Evolutionary conservation across 257 asterid species (phyloP).

Genomic region (Nicotiana knightiana): DNA sequence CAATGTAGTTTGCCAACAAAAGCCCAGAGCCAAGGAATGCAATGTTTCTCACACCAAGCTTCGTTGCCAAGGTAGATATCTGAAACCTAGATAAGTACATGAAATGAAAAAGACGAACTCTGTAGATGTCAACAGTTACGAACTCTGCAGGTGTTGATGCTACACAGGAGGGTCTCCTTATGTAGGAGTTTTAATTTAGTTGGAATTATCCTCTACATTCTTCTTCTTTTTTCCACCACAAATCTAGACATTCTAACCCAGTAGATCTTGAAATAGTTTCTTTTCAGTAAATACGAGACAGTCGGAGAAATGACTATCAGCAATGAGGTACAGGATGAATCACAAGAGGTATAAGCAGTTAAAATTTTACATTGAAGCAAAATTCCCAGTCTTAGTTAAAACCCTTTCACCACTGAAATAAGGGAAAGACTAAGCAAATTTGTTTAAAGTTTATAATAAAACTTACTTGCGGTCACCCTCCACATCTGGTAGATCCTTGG

Average conservation of each 20-base stretch:
- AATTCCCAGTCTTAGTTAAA: not conserved
- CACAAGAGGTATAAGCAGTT: not conserved
- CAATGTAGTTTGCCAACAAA: constrained; percentile 71
- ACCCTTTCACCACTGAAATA: not conserved
- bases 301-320: not conserved
- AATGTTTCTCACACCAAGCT: constrained; percentile 93
- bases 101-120: not conserved
- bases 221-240: not conserved
- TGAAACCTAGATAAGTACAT: constrained; percentile 55
- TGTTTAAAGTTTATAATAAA: not conserved
- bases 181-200: not conserved
- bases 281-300: not conserved
- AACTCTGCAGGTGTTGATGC: not conserved
- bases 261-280: not conserved
- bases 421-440: constrained; percentile 2
- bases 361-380: not conserved
- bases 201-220: not conserved
- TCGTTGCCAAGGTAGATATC: constrained; percentile 91
- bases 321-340: not conserved
- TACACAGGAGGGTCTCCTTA: not conserved
- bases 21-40: constrained; percentile 86
- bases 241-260: not conserved
- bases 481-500: constrained; percentile 97
- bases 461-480: constrained; percentile 99
- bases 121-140: not conserved